Conservation (phyloP, 2,329 filamentous ascomycete species). For the Drechmeria coniospora region DNA sequence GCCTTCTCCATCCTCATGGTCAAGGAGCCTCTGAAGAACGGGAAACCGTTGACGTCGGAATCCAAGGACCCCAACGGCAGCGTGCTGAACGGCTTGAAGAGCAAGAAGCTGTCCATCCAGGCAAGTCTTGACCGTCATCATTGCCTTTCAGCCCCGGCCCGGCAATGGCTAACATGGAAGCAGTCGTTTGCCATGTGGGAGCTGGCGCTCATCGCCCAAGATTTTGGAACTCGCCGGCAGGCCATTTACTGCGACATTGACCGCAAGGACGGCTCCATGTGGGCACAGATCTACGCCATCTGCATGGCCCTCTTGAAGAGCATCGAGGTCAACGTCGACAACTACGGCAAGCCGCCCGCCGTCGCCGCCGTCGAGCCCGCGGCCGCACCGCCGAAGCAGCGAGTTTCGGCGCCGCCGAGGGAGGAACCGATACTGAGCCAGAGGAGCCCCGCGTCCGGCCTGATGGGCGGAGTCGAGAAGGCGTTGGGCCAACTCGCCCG, state of each 20-base stretch:
- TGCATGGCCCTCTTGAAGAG: conserved; percentile 55
- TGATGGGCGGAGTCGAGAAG: conserved; percentile 29
- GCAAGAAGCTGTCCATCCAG: conserved; percentile 63
- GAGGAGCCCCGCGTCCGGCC: conserved; percentile 18
- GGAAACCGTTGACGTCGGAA: conserved; percentile 67
- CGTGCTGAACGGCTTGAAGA: conserved; percentile 67
- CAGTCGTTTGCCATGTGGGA: conserved; percentile 86
- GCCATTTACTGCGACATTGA: conserved; percentile 80
- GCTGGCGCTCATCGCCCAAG: conserved; percentile 60
- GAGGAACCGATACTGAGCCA: conserved; percentile 30
- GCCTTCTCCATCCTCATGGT: conserved; percentile 71
- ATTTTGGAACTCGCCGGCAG: conserved; percentile 60
- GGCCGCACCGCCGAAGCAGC: conserved; percentile 15
- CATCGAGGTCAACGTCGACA: conserved; percentile 52
- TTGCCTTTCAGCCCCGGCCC: too few species aligned
- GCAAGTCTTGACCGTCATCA: too few species aligned
- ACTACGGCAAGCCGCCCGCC: conserved; percentile 32
- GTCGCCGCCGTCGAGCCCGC: conserved; percentile 16
- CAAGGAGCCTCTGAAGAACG: conserved; percentile 69
- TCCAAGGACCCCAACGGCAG: conserved; percentile 88
- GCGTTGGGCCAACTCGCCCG: conserved; percentile 26
- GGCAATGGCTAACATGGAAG: conserved; percentile 7
- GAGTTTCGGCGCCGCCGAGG: conserved; percentile 24
- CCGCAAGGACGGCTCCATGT: conserved; percentile 62
- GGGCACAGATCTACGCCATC: conserved; percentile 59